Evolutionary conservation across 495 filamentous ascomycete genomes (phyloP).

Genomic region (Penicillium silybi): DNA sequence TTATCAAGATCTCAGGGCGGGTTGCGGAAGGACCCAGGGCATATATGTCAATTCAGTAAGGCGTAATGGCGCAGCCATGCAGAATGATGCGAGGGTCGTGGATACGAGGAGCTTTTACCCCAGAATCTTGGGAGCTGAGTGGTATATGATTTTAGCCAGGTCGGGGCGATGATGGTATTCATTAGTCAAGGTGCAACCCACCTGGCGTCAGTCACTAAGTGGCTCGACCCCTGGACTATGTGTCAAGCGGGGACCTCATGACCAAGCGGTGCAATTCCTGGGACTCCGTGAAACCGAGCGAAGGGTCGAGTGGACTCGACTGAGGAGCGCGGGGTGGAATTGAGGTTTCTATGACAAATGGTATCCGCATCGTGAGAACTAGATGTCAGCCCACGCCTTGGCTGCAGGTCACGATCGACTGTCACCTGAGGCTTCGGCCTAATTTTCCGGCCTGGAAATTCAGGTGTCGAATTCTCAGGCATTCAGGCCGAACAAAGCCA

Average conservation of each 20-base stretch:
- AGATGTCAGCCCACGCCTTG: neutral
- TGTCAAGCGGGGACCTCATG: constrained; percentile 18
- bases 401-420: neutral
- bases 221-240: constrained; percentile 10
- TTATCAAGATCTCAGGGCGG: constrained; percentile 7
- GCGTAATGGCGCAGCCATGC: constrained; percentile 10
- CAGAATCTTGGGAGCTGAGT: constrained; percentile 16
- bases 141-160: constrained; percentile 17
- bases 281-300: constrained; percentile 15
- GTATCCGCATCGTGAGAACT: constrained; percentile 6
- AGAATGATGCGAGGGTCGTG: constrained; percentile 12
- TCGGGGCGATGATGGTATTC: constrained; percentile 16
- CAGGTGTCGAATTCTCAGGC: neutral
- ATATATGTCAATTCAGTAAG: constrained; percentile 9
- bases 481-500: neutral
- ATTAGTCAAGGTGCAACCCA: constrained; percentile 20
- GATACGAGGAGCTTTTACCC: constrained; percentile 16
- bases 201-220: constrained; percentile 1
- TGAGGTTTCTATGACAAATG: constrained; percentile 20
- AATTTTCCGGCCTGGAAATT: no score
- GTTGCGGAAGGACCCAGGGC: constrained; percentile 13
- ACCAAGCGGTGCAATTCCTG: constrained; percentile 8
- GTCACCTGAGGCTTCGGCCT: neutral
- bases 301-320: constrained; percentile 3
- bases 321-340: neutral